Conservation (phyloP, 2,329 filamentous ascomycete species). For the Aspergillus pseudotamarii region DNA sequence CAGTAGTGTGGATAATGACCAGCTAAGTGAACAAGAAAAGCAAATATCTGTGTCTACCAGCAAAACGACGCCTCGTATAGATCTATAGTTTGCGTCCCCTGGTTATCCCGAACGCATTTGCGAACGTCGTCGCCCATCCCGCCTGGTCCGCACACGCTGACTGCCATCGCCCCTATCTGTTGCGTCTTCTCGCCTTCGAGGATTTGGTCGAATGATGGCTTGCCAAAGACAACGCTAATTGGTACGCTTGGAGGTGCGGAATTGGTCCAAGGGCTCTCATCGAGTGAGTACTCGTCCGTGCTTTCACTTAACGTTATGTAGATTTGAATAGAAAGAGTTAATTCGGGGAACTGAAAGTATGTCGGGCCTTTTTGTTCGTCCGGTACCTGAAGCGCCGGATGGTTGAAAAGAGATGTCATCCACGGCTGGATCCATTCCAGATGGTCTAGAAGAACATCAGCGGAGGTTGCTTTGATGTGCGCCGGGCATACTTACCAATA, state of each 20-base stretch:
- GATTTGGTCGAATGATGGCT: slow-evolving; percentile 29
- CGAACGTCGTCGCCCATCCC: slow-evolving; percentile 41
- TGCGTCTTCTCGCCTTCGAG: slow-evolving; percentile 29
- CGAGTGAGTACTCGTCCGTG: slow-evolving; percentile 29
- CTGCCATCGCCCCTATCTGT: slow-evolving; percentile 39
- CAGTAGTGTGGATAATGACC: no score
- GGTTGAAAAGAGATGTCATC: slow-evolving; percentile 34
- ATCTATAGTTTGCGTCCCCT: slow-evolving; percentile 36
- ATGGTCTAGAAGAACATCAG: slow-evolving; percentile 29
- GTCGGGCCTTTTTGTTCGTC: slow-evolving; percentile 25
- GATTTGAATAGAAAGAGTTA: slow-evolving; percentile 33
- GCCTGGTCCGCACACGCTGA: slow-evolving; percentile 43
- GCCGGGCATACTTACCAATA: slow-evolving; percentile 24
- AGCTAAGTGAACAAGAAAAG: not conserved
- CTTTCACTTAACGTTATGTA: slow-evolving; percentile 30
- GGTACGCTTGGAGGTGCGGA: slow-evolving; percentile 28
- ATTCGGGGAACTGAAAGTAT: slow-evolving; percentile 27
- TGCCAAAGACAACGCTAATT: slow-evolving; percentile 28
- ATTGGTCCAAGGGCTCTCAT: slow-evolving; percentile 30
- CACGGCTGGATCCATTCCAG: slow-evolving; percentile 39
- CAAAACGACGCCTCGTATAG: slow-evolving; percentile 42
- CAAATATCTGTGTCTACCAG: slow-evolving; percentile 27
- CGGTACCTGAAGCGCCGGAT: slow-evolving; percentile 27
- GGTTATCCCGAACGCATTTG: slow-evolving; percentile 31
- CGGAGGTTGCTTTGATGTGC: not conserved